Evolutionary conservation across 2,329 filamentous ascomycete genomes (phyloP), one percentile per base, ranked within the genome.

Genomic region (Chaetomium sp.): DNA sequence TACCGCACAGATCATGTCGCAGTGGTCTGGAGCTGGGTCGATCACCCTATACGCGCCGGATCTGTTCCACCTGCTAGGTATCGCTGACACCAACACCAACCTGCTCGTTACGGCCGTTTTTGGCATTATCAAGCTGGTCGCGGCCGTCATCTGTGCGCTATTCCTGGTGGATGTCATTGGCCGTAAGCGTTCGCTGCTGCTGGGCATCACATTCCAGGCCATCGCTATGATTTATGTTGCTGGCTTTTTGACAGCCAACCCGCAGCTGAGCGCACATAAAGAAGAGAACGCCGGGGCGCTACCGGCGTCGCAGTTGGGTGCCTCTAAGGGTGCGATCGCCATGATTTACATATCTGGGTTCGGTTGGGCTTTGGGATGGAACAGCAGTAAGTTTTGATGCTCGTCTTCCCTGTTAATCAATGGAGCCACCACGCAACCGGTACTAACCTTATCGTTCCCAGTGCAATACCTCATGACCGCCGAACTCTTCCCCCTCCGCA

Each of bases 131-230:
- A 91, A 91, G 66, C 80, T 91, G 53, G 67, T 81, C 6, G 79
- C 85, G 0, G 81, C 86, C 11, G 67, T 91, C 36, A 61, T 81
- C 41, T 91, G 87, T 67, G 87, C 88, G 0, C 76, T 91, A 52
- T 89, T 91, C 78, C 78, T 91, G 7, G 87, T 91, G 60, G 88
- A 91, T 63, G 83, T 87, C 53, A 84, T 91, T 61, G 88, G 88
- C 4, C 84, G 88, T 56, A 91, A 90, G 70, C 80, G 82, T 6
- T 76, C 84, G 0, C 75, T 87, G 0, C 74, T 85, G 14, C 68
- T 78, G 0, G 84, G 84, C 2, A 86, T 86, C 62, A 73, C 73
- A 1, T 71, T 85, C 1, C 84, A 87, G 67, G 75, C 76, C 12
- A 67, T 86, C 8, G 63, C 82, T 11, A 85, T 86, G 79, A 61